Percentiles rank a stretch among this genome's conserved stretches.
phyloP scores from a whole-genome alignment of 495 filamentous ascomycete species.

The Lindgomyces ingoldianus region DNA sequence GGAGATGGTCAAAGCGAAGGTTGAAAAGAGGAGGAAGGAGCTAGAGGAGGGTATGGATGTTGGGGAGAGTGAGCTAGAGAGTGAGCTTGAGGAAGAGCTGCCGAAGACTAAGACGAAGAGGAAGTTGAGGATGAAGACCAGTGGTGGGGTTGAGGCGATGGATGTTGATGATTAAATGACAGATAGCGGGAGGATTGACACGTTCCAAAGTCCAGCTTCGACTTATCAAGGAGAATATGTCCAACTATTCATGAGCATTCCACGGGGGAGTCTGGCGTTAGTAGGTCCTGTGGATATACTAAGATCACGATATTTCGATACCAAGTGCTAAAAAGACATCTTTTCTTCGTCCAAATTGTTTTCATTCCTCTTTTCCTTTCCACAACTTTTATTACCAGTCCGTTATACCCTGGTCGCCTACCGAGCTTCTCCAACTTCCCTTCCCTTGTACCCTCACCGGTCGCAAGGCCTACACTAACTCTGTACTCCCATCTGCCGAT shows the following conservation, averaged over 20 bases:
- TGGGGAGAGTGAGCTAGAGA: constrained; percentile 25
- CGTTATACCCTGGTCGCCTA: too few relatives aligned
- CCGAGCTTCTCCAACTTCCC: too few relatives aligned
- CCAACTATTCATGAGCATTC: neutral
- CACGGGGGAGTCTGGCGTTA: neutral
- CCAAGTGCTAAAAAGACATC: neutral
- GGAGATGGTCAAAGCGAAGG: constrained; percentile 40
- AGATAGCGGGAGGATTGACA: neutral
- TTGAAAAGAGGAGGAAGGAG: constrained; percentile 49
- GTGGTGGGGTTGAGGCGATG: constrained; percentile 36
- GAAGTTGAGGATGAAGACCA: constrained; percentile 35
- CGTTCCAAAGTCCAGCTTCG: too few relatives aligned
- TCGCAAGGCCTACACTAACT: too few relatives aligned
- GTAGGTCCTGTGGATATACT: neutral
- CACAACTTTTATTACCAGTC: too few relatives aligned
- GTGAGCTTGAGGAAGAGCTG: constrained; percentile 24
- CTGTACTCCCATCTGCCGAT: too few relatives aligned
- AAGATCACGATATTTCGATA: neutral
- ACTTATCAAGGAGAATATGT: neutral
- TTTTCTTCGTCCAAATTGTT: neutral
- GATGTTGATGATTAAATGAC: constrained; percentile 34
- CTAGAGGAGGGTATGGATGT: constrained; percentile 27
- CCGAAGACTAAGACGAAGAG: constrained; percentile 36
- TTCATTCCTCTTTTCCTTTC: too few relatives aligned
- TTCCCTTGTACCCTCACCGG: too few relatives aligned